A percentile compares a stretch with the other conserved stretches of the same genome.
Conservation (phyloP, 495 filamentous ascomycete genomes). For the Penicillium canescens region DNA sequence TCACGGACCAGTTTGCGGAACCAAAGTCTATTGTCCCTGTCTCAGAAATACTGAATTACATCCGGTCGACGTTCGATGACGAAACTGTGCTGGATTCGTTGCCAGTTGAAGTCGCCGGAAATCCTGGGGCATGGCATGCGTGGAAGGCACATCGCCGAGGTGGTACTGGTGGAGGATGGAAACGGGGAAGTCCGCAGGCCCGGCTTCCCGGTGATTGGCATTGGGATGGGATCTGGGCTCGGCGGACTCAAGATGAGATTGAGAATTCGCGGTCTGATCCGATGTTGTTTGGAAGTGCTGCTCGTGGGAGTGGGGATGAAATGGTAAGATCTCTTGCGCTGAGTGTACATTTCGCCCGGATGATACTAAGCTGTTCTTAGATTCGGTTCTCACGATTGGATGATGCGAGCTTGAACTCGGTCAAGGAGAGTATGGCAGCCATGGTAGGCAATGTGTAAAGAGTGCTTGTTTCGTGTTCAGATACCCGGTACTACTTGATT, state of each 20-base stretch:
- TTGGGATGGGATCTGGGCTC: conserved; percentile 94
- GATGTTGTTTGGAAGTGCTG: conserved; percentile 67
- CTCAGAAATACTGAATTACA: conserved; percentile 65
- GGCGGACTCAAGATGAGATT: conserved; percentile 74
- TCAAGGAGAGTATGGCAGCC: conserved; percentile 61
- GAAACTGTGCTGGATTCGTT: conserved; percentile 73
- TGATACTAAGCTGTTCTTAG: conserved; percentile 35
- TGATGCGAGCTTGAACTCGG: conserved; percentile 52
- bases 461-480: conserved; percentile 23
- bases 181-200: conserved; percentile 38
- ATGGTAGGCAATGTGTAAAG: conserved; percentile 42
- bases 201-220: conserved; percentile 83
- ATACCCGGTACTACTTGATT: conserved; percentile 20
- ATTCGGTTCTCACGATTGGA: conserved; percentile 71
- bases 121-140: conserved; percentile 86
- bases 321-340: conserved; percentile 48
- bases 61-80: conserved; percentile 78
- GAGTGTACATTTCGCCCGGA: conserved; percentile 7
- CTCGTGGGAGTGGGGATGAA: conserved; percentile 61
- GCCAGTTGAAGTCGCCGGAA: conserved; percentile 78
- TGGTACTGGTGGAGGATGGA: conserved; percentile 16
- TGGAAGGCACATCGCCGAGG: conserved; percentile 70
- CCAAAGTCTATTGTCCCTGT: conserved; percentile 34
- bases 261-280: conserved; percentile 74
- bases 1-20: conserved; percentile 18